Percentiles rank a stretch among this genome's conserved stretches.
phyloP scores from a whole-genome alignment of 768 basidiomycete species.

The Clitopilus passeckerianus region DNA sequence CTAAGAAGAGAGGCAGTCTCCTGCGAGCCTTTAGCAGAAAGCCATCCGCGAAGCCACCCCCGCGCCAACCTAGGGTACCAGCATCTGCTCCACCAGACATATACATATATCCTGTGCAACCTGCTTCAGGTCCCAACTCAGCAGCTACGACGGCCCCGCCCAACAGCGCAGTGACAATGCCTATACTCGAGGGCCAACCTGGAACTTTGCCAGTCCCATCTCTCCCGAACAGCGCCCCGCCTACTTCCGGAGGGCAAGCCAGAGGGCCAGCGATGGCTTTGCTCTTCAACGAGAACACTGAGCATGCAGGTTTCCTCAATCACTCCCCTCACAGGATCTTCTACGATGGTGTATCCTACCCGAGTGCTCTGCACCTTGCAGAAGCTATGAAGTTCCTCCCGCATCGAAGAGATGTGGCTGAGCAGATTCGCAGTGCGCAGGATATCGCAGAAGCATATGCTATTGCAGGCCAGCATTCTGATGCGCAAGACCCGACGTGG shows the following conservation, averaged over 20 bases:
- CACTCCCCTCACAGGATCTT: conserved; percentile 61
- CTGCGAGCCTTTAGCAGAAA: neutral
- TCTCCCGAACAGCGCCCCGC: neutral
- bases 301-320: conserved; percentile 51
- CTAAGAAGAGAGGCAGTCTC: neutral
- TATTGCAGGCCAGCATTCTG: conserved; percentile 22
- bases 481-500: conserved; percentile 52
- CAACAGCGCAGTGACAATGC: neutral
- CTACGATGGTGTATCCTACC: conserved; percentile 51
- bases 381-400: conserved; percentile 70
- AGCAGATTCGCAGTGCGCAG: conserved; percentile 42
- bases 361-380: conserved; percentile 69
- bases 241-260: neutral
- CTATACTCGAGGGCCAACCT: neutral
- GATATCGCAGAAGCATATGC: conserved; percentile 32
- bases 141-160: neutral
- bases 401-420: conserved; percentile 45
- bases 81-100: neutral
- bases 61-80: neutral
- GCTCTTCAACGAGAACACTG: conserved; percentile 35
- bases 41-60: neutral
- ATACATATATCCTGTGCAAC: neutral
- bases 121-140: neutral
- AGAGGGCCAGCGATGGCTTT: conserved; percentile 13
- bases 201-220: neutral